These are phyloP conservation scores for Domatiomyces globalis DNA, from an alignment of 2,329 filamentous ascomycete genomes.

Conservation along the genomic window DNA sequence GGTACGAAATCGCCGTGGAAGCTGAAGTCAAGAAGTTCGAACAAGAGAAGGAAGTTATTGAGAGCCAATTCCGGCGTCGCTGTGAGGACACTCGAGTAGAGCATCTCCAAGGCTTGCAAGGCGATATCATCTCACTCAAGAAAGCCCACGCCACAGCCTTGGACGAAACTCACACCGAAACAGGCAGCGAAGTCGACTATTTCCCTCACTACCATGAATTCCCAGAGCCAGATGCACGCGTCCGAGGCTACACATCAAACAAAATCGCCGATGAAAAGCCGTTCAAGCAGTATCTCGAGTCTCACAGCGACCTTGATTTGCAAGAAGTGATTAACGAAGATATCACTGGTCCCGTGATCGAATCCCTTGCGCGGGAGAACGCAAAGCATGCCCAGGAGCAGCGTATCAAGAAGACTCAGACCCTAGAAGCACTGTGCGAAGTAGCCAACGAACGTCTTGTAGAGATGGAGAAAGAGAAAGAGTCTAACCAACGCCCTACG, in stretches of 20 bases:
- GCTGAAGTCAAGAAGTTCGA: conserved; percentile 21
- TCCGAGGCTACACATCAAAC: conserved; percentile 15
- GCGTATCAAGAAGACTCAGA: conserved; percentile 6
- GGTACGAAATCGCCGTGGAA: conserved; percentile 24
- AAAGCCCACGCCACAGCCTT: conserved; percentile 26
- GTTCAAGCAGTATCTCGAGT: conserved; percentile 11
- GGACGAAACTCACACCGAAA: conserved; percentile 30
- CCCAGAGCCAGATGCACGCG: conserved; percentile 12
- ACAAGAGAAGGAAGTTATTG: conserved; percentile 23
- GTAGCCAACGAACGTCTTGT: conserved; percentile 13
- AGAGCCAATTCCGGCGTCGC: conserved; percentile 21
- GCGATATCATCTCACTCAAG: conserved; percentile 27
- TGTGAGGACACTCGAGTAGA: conserved; percentile 20
- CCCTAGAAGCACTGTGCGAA: conserved; percentile 9
- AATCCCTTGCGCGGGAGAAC: conserved; percentile 11
- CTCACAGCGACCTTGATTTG: conserved; percentile 14
- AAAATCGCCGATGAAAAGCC: conserved; percentile 17
- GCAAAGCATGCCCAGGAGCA: conserved; percentile 8
- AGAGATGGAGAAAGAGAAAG: conserved; percentile 6
- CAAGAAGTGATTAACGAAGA: conserved; percentile 17
- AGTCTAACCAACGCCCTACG: conserved; percentile 6
- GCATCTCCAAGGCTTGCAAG: conserved; percentile 27
- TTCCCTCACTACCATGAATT: conserved; percentile 16
- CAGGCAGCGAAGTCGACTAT: conserved; percentile 21
- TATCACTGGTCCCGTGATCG: conserved; percentile 13